These are phyloP conservation scores for Prototheca wickerhamii DNA, from an alignment of 163 green algal species.

Conservation along the genomic window DNA sequence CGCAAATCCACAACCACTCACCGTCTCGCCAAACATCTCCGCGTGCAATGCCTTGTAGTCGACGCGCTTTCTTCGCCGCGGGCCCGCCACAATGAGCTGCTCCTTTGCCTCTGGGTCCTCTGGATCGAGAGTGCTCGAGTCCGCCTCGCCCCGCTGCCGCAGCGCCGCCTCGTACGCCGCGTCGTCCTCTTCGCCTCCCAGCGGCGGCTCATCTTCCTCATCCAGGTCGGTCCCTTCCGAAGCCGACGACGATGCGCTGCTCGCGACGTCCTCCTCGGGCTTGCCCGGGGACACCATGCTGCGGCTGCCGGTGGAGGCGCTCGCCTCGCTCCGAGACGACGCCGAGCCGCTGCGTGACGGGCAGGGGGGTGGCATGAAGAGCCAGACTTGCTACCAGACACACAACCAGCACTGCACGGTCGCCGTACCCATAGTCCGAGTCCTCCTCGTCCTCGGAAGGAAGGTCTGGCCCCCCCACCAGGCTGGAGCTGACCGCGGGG, in stretches of 20 bases:
- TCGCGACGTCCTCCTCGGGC: neutral
- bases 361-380: neutral
- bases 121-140: neutral
- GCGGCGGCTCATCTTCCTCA: neutral
- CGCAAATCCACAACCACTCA: neutral
- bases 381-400: neutral
- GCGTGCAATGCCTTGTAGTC: slow-evolving; percentile 19
- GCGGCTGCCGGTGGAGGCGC: neutral
- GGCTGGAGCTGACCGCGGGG: neutral
- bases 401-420: neutral
- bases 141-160: neutral
- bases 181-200: neutral
- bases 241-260: neutral
- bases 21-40: slow-evolving; percentile 24
- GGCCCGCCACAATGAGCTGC: slow-evolving; percentile 9
- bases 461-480: slow-evolving; percentile 21
- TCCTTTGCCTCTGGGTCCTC: neutral
- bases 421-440: slow-evolving; percentile 20
- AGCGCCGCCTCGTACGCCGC: neutral
- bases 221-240: neutral
- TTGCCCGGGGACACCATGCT: neutral
- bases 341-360: neutral
- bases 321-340: neutral
- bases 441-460: slow-evolving; percentile 36
- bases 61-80: slow-evolving; percentile 12